Conservation (phyloP, 306 rosid genomes). For the apple (Malus domestica) region ASM211411v1 NC_041804.1:15834501-15835000, state of each 20-base stretch:
- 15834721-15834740: conserved; percentile 38
- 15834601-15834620: conserved; percentile 41
- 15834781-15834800: conserved; percentile 39
- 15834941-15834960: conserved; percentile 27
- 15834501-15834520: conserved; percentile 71
- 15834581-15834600: conserved; percentile 49
- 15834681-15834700: conserved; percentile 48
- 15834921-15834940: conserved; percentile 29
- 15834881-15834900: conserved; percentile 12
- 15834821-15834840: conserved; percentile 36
- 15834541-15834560: conserved; percentile 34
- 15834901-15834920: conserved; percentile 22
- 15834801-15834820: conserved; percentile 36
- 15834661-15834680: conserved; percentile 27
- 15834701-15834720: conserved; percentile 35
- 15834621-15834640: conserved; percentile 48
- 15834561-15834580: conserved; percentile 30
- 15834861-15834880: conserved; percentile 26
- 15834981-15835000: conserved; percentile 28
- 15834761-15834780: conserved; percentile 28
- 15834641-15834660: conserved; percentile 26
- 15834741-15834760: conserved; percentile 33
- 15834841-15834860: conserved; percentile 32
- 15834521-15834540: conserved; percentile 63
- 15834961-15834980: conserved; percentile 41